Evolutionary conservation across 2,329 filamentous ascomycete genomes (phyloP), one percentile per base, ranked within the genome.

Genomic region (Mariannaea sp.): DNA sequence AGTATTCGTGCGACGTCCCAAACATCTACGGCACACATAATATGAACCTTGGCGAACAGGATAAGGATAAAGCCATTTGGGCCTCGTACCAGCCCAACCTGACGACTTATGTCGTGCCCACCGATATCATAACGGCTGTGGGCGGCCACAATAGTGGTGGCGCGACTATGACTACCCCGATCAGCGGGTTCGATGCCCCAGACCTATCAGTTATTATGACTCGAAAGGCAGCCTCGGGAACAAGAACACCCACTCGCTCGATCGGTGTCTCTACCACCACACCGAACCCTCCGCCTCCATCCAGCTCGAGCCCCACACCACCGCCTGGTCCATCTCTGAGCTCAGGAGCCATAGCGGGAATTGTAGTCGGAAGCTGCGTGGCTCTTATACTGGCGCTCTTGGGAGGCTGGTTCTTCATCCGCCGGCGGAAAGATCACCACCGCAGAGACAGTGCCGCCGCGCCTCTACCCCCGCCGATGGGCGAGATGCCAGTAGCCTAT

Each of bases 11-110:
- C 61, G 83, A 87, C 62, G 71, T 72, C 3, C 71, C 73, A 1
- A 68, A 70, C 4, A 75, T 79, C 14, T 82, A 77, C 72, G 83
- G 82, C 6, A 76, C 79, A 9, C 83, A 85, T 65, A 82, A 83
- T 61, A 70, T 83, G 57, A 79, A 84, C 62, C 62, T 85, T 9
- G 80, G 81, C 5, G 73, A 77, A 53, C 77, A 79, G 39, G 79
- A 78, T 41, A 64, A 70, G 5, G 66, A 74, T 32, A 70, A 74
- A 24, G 70, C 69, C 6, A 66, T 76, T 7, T 86, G 83, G 83
- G 73, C 77, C 52, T 69, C 77, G 7, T 85, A 77, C 58, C 68
- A 74, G 20, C 73, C 79, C 1, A 74, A 76, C 36, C 68, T 82
- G 32, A 79, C 77, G 1, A 66, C 65, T 5, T 85, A 86, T 60